phyloP scores from a whole-genome alignment of 768 basidiomycete genomes.

The Cystobasidium onofrii region DNA sequence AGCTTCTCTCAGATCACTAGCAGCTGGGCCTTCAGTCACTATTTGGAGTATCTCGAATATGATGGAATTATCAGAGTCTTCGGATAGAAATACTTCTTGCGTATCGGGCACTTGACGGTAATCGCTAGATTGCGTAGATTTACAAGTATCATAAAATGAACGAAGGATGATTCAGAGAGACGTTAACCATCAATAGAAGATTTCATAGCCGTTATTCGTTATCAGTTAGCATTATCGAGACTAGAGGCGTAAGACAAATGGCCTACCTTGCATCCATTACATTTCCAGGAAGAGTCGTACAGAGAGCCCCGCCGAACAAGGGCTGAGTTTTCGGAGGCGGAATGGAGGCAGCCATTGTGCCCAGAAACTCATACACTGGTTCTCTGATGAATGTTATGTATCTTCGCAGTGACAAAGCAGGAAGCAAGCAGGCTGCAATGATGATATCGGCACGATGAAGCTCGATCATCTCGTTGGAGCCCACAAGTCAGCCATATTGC shows the following conservation, averaged over 20 bases:
- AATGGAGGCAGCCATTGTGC: not conserved
- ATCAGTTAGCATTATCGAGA: no score
- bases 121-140: constrained; percentile 49
- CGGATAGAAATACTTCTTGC: constrained; percentile 83
- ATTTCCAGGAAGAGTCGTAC: constrained; percentile 52
- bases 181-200: no score
- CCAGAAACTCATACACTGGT: no score
- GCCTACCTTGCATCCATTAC: constrained; percentile 81
- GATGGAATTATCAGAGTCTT: constrained; percentile 61
- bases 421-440: no score
- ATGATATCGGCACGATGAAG: no score
- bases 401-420: no score
- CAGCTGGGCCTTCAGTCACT: constrained; percentile 52
- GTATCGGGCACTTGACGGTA: constrained; percentile 84
- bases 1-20: constrained; percentile 55
- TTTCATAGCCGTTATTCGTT: no score
- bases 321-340: constrained; percentile 43
- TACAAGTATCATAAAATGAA: no score
- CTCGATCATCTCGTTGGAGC: no score
- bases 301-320: constrained; percentile 84
- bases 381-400: no score
- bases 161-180: no score
- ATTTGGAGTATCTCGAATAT: constrained; percentile 75
- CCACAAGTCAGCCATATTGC: no score
- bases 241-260: constrained; percentile 31